Conservation (phyloP, 225 moss, liverwort and hornwort species). For the Bryum argenteum region DNA sequence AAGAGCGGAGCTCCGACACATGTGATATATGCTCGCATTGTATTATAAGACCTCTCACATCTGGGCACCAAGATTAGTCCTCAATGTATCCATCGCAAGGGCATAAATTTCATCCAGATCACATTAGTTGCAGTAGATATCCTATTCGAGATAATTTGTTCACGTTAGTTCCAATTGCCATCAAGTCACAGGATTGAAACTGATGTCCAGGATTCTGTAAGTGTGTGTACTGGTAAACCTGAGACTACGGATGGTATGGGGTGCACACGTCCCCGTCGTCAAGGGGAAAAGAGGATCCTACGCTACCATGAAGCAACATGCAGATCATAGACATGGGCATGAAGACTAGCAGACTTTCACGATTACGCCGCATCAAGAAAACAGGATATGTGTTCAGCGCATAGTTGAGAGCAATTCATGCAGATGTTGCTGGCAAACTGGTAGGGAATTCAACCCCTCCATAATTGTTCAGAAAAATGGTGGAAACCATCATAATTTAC, state of each 20-base stretch:
- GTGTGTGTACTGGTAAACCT: too few species aligned
- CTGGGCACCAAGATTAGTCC: too few species aligned
- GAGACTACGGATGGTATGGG: too few species aligned
- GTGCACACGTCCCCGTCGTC: too few species aligned
- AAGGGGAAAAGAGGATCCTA: not conserved
- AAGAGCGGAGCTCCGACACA: not conserved
- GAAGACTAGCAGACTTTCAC: not conserved
- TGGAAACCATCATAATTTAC: not conserved
- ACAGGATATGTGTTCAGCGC: not conserved
- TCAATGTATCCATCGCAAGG: too few species aligned
- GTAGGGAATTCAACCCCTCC: not conserved
- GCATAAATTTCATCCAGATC: too few species aligned
- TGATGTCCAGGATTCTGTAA: too few species aligned
- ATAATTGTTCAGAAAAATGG: not conserved
- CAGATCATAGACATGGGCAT: too few species aligned
- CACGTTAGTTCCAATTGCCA: too few species aligned
- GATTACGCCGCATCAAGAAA: not conserved
- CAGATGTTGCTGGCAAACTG: not conserved
- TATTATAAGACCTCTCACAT: not conserved
- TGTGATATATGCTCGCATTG: not conserved
- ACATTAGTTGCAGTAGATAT: too few species aligned
- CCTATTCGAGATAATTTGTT: too few species aligned
- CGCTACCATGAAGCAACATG: not conserved
- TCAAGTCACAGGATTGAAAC: too few species aligned
- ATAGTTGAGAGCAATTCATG: not conserved